Percentiles rank a stretch among this genome's conserved stretches.
Evolutionary conservation across 2,329 filamentous ascomycete genomes (phyloP).

Genomic region (Diaporthe sp.): DNA sequence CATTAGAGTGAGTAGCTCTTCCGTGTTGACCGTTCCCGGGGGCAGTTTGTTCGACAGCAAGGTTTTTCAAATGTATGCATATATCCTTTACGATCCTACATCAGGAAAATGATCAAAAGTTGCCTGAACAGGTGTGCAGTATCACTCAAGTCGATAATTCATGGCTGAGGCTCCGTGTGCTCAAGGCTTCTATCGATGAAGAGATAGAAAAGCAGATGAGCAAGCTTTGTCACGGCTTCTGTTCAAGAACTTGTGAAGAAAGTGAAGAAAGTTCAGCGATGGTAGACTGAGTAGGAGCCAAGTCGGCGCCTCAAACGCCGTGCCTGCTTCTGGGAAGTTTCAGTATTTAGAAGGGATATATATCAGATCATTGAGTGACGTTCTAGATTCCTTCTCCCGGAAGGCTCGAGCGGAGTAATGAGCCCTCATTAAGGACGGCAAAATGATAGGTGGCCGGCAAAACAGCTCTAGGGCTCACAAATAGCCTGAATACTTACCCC

Average conservation of each 20-base stretch:
- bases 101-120: neutral
- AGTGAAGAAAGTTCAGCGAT: neutral
- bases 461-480: neutral
- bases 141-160: neutral
- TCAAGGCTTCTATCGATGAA: neutral
- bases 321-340: constrained; percentile 1
- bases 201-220: neutral
- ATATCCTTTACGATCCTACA: neutral
- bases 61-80: neutral
- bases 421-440: constrained; percentile 17
- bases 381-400: neutral
- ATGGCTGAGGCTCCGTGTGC: neutral
- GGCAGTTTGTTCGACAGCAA: neutral
- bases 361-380: neutral
- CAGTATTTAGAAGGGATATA: neutral
- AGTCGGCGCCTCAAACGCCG: constrained; percentile 4
- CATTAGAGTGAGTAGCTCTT: neutral
- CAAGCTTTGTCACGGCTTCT: neutral
- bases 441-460: constrained; percentile 23
- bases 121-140: too few relatives aligned
- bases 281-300: neutral
- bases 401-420: constrained; percentile 23
- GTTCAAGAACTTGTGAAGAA: neutral
- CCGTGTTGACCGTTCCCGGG: neutral
- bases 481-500: constrained; percentile 27